Base-by-base conservation (phyloP, 345 rosid species). In the Camelina hispida region DNA sequence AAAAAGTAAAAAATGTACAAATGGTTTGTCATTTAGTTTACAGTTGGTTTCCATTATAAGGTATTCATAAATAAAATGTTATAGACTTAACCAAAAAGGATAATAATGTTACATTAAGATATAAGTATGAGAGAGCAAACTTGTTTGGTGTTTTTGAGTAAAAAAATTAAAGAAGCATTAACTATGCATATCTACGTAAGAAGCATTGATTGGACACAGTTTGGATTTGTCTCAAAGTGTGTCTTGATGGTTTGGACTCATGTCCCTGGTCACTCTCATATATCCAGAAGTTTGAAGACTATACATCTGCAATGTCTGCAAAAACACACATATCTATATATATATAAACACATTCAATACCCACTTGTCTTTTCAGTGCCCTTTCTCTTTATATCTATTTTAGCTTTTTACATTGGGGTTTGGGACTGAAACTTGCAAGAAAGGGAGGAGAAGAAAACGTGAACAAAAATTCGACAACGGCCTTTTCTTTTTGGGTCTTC, bases 201-300 rank as follows among this genome's bases (percentile, higher is more conserved):
- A 34, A 37, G 62, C 42, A 34, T 58, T 32, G 23, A 32, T 16
- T n/a, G 43, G 14, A 34, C 25, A 34, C 43, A 16, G 44, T 58
- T 34, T 58, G 44, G 62, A 14, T 58, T 34, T 58, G 62, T 16
- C 8, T 34, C 2, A 58, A 34, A n/a, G 23, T 34, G 23, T 34
- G 43, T 35, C 25, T 34, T 58, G 14, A 14, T 58, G 43, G 17
- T 58, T 28, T 32, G 62, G 42, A 58, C 3, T 34, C 62, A 57
- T n/a, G 17, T 57, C 40, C 8, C 22, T n/a, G 42, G 42, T 28
- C 42, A 32, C 62, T 4, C 62, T 57, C 22, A 57, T 32, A 32
- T 57, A 57, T 57, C 62, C 62, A 57, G n/a, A 32, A 57, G 62
- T 32, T 32, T 35, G 6, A 57, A 57, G 42, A 32, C 62, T n/a